These are phyloP conservation scores for Neurospora sp. DNA, from an alignment of 495 filamentous ascomycete species.

Conservation along the genomic window DNA sequence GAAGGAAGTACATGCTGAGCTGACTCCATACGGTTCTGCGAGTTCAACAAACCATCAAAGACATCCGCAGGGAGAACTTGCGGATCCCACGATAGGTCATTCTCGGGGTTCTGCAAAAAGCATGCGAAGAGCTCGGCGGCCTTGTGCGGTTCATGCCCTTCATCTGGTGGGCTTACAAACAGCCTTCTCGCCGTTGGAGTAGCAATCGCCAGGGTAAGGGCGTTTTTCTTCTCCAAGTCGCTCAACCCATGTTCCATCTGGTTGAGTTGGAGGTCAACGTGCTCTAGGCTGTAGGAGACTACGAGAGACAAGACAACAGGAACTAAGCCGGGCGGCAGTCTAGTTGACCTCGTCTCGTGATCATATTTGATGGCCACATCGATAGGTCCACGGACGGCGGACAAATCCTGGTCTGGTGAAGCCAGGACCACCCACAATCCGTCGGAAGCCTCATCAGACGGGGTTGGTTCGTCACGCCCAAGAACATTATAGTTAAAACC, in stretches of 20 bases:
- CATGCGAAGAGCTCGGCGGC: slow-evolving; percentile 28
- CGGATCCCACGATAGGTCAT: slow-evolving; percentile 25
- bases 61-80: slow-evolving; percentile 24
- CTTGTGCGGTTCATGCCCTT: slow-evolving; percentile 19
- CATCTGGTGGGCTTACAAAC: slow-evolving; percentile 20
- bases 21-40: slow-evolving; percentile 5
- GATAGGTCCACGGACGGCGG: slow-evolving; percentile 5
- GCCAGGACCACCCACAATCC: slow-evolving; percentile 14
- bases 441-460: background rate
- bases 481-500: slow-evolving; percentile 15
- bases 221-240: slow-evolving; percentile 28
- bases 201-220: slow-evolving; percentile 25
- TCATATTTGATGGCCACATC: slow-evolving; percentile 36
- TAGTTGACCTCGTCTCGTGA: slow-evolving; percentile 20
- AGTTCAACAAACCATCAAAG: slow-evolving; percentile 23
- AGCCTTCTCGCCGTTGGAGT: slow-evolving; percentile 14
- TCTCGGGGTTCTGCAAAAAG: slow-evolving; percentile 20
- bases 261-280: slow-evolving; percentile 29
- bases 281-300: slow-evolving; percentile 33
- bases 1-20: background rate
- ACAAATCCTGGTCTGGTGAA: slow-evolving; percentile 10
- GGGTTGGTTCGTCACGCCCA: slow-evolving; percentile 1
- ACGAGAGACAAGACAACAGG: slow-evolving; percentile 26
- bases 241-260: slow-evolving; percentile 15
- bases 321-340: slow-evolving; percentile 7